Conservation (phyloP, 371 early-diverging fungal species). For the Dichotomocladium elegans region DNA sequence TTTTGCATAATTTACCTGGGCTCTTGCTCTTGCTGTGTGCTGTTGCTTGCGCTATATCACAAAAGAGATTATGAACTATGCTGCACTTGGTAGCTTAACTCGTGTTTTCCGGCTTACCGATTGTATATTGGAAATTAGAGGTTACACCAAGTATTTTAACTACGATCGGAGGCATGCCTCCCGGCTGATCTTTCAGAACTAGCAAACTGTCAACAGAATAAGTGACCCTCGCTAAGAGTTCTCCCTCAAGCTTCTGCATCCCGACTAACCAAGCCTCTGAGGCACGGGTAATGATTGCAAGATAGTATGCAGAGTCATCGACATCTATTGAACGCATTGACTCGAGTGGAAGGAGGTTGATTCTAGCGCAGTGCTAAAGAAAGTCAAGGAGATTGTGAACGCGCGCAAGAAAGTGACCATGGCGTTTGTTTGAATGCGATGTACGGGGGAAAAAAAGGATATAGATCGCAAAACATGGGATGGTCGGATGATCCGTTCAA, state of each 20-base stretch:
- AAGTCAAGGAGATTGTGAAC: slow-evolving; percentile 12
- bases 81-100: too few relatives aligned
- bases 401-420: neutral
- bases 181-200: neutral
- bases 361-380: too few relatives aligned
- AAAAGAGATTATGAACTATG: neutral
- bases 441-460: slow-evolving; percentile 25
- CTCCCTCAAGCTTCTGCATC: neutral
- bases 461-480: slow-evolving; percentile 24
- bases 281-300: slow-evolving; percentile 14
- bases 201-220: neutral
- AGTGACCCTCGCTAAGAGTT: neutral
- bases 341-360: too few relatives aligned
- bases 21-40: neutral
- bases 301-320: neutral
- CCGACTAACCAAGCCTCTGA: slow-evolving; percentile 22
- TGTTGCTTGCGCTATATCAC: neutral
- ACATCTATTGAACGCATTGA: too few relatives aligned
- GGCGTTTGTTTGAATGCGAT: too few relatives aligned
- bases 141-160: neutral
- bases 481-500: neutral
- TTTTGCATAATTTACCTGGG: neutral
- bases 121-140: neutral
- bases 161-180: neutral
- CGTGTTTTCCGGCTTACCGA: neutral